phyloP scores from a whole-genome alignment of 2,329 filamentous ascomycete species.

The Aspergillus sp. region DNA sequence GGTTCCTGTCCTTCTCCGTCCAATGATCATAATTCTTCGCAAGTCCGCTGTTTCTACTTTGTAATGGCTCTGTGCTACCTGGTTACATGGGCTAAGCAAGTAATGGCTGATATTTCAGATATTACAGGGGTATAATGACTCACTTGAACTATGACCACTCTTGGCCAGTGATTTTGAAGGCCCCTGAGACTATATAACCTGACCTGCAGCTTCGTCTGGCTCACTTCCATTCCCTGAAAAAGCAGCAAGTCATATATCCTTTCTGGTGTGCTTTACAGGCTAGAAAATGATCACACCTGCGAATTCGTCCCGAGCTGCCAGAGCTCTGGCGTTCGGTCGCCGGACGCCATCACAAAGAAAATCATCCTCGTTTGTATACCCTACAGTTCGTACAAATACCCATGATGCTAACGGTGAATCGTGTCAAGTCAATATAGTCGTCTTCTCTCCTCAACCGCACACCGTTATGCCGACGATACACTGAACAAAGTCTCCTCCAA shows the following conservation, averaged over 20 bases:
- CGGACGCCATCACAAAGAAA: background rate
- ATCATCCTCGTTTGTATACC: background rate
- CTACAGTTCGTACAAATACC: too few species aligned
- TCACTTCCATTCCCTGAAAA: background rate
- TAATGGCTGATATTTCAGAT: background rate
- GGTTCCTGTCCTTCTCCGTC: background rate
- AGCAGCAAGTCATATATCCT: background rate
- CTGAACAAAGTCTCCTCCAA: conserved; percentile 76
- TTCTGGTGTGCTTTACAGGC: background rate
- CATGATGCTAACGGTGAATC: background rate
- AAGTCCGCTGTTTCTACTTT: background rate
- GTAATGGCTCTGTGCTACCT: too few species aligned
- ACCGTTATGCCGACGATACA: background rate
- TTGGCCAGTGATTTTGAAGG: background rate
- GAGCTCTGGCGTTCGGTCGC: background rate
- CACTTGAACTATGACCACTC: background rate
- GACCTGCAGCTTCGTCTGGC: background rate
- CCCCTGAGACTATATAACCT: background rate
- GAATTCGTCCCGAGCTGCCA: background rate
- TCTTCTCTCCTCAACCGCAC: background rate
- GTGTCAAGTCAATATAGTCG: background rate
- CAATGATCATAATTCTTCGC: background rate
- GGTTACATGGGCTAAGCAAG: too few species aligned
- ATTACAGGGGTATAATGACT: background rate
- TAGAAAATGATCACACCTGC: background rate